phyloP scores from a whole-genome alignment of 1,284 basidiomycete genomes.

The Trichosporon sp. region DNA sequence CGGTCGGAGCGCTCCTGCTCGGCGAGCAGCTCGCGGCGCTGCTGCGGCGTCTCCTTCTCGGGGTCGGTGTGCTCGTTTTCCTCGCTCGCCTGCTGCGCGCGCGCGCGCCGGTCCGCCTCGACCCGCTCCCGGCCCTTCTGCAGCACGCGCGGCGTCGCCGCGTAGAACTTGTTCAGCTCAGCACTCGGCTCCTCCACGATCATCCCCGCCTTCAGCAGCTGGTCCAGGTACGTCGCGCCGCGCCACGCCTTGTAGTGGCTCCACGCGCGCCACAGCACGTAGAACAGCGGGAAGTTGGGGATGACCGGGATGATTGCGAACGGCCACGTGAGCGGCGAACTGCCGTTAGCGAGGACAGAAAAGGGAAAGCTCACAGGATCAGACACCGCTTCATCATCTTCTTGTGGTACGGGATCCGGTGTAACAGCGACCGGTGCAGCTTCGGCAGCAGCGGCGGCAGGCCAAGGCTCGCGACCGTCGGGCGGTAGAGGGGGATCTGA shows the following conservation, averaged over 20 bases:
- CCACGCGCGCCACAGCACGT: slow-evolving; percentile 53
- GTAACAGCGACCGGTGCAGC: slow-evolving; percentile 37
- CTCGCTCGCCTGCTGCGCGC: not conserved
- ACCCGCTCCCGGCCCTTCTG: not conserved
- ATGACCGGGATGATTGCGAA: slow-evolving; percentile 53
- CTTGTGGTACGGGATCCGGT: slow-evolving; percentile 45
- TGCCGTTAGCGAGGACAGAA: slow-evolving; percentile 5
- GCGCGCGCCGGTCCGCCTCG: not conserved
- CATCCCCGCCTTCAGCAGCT: slow-evolving; percentile 39
- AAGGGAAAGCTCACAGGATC: slow-evolving; percentile 22
- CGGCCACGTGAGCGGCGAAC: slow-evolving; percentile 45
- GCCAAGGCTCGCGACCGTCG: slow-evolving; percentile 26
- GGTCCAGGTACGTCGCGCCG: slow-evolving; percentile 45
- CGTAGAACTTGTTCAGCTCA: slow-evolving; percentile 33
- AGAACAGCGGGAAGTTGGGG: slow-evolving; percentile 53
- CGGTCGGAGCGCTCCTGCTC: not conserved
- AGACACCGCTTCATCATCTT: slow-evolving; percentile 41
- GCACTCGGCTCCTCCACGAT: slow-evolving; percentile 34
- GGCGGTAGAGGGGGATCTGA: slow-evolving; percentile 44
- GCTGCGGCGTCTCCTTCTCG: not conserved
- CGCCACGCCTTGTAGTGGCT: slow-evolving; percentile 51
- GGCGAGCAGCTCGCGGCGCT: not conserved
- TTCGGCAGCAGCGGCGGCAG: slow-evolving; percentile 38
- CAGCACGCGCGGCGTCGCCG: slow-evolving; percentile 9
- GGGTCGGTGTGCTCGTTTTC: not conserved